phyloP scores from a whole-genome alignment of 352 stramenopile species.

The Aphanomyces astaci region DNA sequence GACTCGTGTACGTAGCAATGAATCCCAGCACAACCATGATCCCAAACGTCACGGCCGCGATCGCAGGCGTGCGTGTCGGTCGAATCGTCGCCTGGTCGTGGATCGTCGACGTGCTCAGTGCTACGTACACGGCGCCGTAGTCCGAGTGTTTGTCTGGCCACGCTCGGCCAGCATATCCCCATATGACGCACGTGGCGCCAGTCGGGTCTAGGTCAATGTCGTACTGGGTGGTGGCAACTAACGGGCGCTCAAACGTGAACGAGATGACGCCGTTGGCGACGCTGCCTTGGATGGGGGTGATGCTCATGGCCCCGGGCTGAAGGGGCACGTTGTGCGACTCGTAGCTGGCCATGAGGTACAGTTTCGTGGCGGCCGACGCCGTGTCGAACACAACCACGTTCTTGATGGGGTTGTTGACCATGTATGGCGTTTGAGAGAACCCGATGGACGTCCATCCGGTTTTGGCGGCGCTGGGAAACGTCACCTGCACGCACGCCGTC shows the following conservation, averaged over 20 bases:
- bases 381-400: conserved; percentile 73
- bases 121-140: neutral
- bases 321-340: conserved; percentile 35
- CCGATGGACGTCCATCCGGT: conserved; percentile 60
- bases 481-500: conserved; percentile 14
- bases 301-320: conserved; percentile 25
- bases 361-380: conserved; percentile 31
- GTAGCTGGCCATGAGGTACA: conserved; percentile 48
- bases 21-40: neutral
- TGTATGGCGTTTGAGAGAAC: conserved; percentile 33
- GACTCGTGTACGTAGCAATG: conserved; percentile 2
- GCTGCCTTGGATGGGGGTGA: conserved; percentile 38
- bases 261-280: conserved; percentile 39
- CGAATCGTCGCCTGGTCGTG: conserved; percentile 33
- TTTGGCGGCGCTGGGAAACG: neutral
- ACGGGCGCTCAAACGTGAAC: conserved; percentile 64
- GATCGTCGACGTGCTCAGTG: conserved; percentile 50
- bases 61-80: conserved; percentile 27
- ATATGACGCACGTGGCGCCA: conserved; percentile 43
- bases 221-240: conserved; percentile 37
- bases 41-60: neutral
- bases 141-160: conserved; percentile 10
- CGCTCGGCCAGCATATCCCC: conserved; percentile 39
- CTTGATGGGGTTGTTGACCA: conserved; percentile 56
- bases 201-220: conserved; percentile 44